Evolutionary conservation across 2,329 filamentous ascomycete genomes (phyloP).

Genomic region (Setomelanomma holmii): DNA sequence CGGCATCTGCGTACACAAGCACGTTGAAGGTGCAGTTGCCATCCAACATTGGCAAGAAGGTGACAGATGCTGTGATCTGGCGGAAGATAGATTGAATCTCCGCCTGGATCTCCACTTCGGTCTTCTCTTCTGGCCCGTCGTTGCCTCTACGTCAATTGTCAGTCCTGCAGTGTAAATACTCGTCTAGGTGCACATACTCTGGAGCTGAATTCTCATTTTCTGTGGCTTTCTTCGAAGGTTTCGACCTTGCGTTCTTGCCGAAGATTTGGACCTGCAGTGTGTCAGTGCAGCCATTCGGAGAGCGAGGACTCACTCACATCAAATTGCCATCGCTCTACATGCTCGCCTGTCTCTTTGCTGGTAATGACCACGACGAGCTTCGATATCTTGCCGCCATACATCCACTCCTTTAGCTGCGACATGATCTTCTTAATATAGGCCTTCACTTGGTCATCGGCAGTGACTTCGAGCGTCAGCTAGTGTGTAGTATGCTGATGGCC

Average conservation of each 20-base stretch:
- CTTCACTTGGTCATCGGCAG: constrained; percentile 96
- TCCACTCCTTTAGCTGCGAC: constrained; percentile 97
- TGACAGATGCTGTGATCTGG: constrained; percentile 97
- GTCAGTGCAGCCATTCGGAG: constrained; percentile 10
- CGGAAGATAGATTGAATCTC: constrained; percentile 97
- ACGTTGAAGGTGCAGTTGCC: constrained; percentile 99
- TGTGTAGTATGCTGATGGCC: background rate
- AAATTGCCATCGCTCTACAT: constrained; percentile 98
- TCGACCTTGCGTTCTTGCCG: constrained; percentile 58
- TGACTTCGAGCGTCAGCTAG: constrained; percentile 63
- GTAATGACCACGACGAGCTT: constrained; percentile 97
- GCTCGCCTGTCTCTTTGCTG: constrained; percentile 94
- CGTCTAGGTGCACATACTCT: constrained; percentile 52
- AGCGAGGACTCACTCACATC: constrained; percentile 65
- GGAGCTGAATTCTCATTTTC: constrained; percentile 75
- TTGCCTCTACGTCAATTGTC: constrained; percentile 30
- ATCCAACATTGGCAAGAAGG: constrained; percentile 90
- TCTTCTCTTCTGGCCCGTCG: constrained; percentile 69
- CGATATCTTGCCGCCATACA: constrained; percentile 94
- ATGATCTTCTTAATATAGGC: constrained; percentile 99
- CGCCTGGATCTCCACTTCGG: constrained; percentile 90
- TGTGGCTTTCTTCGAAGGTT: constrained; percentile 56
- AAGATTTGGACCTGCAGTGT: constrained; percentile 64
- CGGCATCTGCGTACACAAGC: constrained; percentile 94
- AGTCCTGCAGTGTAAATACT: constrained; percentile 11